These are phyloP conservation scores for Danielia reshetovae DNA, from an alignment of 805 yeast species.

Conservation along the genomic window DNA sequence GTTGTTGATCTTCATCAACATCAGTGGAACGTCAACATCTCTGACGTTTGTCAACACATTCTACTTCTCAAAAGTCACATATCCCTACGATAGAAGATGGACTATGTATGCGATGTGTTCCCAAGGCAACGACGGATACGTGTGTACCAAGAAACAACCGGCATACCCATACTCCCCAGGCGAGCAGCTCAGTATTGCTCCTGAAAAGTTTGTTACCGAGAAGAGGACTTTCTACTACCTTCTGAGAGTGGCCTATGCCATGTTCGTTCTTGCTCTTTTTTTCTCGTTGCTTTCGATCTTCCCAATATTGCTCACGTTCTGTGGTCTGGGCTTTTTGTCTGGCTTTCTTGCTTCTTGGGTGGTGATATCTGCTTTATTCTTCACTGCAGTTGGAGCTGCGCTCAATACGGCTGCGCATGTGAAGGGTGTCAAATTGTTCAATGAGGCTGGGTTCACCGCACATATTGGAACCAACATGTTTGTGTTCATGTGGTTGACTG, in stretches of 20 bases:
- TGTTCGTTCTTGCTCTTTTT: slow-evolving; percentile 51
- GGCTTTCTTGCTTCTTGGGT: slow-evolving; percentile 9
- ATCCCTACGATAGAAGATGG: slow-evolving; percentile 22
- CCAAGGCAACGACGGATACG: slow-evolving; percentile 14
- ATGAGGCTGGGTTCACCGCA: slow-evolving; percentile 38
- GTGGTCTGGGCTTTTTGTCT: slow-evolving; percentile 5
- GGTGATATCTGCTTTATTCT: slow-evolving; percentile 31
- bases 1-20: slow-evolving; percentile 23
- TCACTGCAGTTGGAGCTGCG: slow-evolving; percentile 43
- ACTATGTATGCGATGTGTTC: slow-evolving; percentile 25
- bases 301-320: slow-evolving; percentile 22
- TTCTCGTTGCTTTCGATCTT: slow-evolving; percentile 50
- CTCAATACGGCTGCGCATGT: slow-evolving; percentile 54
- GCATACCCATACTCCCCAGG: slow-evolving; percentile 32
- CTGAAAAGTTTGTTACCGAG: slow-evolving; percentile 45
- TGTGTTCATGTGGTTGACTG: slow-evolving; percentile 63
- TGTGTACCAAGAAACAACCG: slow-evolving; percentile 18
- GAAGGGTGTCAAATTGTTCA: slow-evolving; percentile 48
- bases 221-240: slow-evolving; percentile 58
- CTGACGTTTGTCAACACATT: slow-evolving; percentile 18
- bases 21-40: slow-evolving; percentile 22
- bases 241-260: slow-evolving; percentile 44
- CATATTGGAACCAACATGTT: slow-evolving; percentile 46
- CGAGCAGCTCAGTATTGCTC: slow-evolving; percentile 34
- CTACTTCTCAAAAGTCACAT: slow-evolving; percentile 25